Evolutionary conservation across 805 yeast species (phyloP), one percentile per base, ranked within the genome.

Genomic region (Pichia nakasei): DNA sequence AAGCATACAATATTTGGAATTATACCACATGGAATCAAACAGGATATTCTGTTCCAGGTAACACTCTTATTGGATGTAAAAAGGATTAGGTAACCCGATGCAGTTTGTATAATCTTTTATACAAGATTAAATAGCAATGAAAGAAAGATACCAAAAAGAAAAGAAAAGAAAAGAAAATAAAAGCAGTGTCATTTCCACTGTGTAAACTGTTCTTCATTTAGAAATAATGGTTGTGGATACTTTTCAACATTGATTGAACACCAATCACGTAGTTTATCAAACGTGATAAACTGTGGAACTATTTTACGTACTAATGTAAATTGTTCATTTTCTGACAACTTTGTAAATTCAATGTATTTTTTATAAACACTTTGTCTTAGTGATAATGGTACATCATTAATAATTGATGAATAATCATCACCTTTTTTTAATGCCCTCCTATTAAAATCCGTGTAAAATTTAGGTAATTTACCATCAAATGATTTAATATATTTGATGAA

Each of bases 21-120:
- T 51, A 72, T 42, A 91, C 97, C 0, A 49, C 65, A 9, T 91
- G 96, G 95, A 70, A 65, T 31, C 65, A 52, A 11, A 88, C 94
- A 0, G 96, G 96, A 1, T 91, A 80, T 59, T 46, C 61, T 4
- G 63, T 64, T 57, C 96, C 96, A 18, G 76, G 75, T 54, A 82
- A 82, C 60, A 63, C 52, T 13, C 58, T 83, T 43, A 73, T 76
- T 19, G 76, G 80, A 45, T 67, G 72, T 51, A 34, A 34, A 32
- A 18, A 32, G 8, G 9, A 32, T 2, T 15, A 29, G 15, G 15
- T 27, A 9, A 27, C 19, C 7, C 5, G 17, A n/a, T 5, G 5
- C 17, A n/a, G 19, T 31, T 7, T 7, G 8, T 31, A 31, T 31
- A n/a, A 15, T n/a, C 17, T 31, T n/a, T n/a, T n/a, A n/a, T n/a